Conservation (phyloP, 305 asterid species). For the Plantago coronopus region DNA sequence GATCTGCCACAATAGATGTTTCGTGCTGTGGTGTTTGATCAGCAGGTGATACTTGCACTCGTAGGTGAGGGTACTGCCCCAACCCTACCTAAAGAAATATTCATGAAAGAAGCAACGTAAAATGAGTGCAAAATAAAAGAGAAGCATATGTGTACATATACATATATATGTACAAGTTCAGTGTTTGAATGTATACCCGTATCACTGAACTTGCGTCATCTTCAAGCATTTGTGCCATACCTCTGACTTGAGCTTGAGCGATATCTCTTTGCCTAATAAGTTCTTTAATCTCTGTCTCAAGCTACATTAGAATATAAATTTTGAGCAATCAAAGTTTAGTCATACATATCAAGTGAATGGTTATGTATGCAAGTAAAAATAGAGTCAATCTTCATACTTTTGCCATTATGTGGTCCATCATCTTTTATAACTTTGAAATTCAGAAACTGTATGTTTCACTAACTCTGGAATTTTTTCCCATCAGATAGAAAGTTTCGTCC, state of each 20-base stretch:
- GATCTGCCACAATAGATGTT: constrained; percentile 38
- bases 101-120: constrained; percentile 14
- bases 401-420: too few species aligned
- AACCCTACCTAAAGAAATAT: constrained; percentile 49
- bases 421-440: too few species aligned
- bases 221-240: constrained; percentile 54
- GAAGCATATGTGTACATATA: background rate
- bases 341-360: background rate
- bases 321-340: constrained; percentile 2
- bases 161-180: too few species aligned
- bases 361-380: too few species aligned
- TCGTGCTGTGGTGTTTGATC: constrained; percentile 33
- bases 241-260: constrained; percentile 78
- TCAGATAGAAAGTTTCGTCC: too few species aligned
- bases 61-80: constrained; percentile 60
- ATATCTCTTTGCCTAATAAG: constrained; percentile 70
- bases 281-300: constrained; percentile 67
- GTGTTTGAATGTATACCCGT: constrained; percentile 30
- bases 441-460: too few species aligned
- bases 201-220: constrained; percentile 39
- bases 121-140: background rate
- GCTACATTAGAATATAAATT: constrained; percentile 37
- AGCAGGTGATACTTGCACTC: constrained; percentile 53
- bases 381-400: too few species aligned
- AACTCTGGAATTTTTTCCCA: too few species aligned